Conservation (phyloP, 345 rosid genomes). For the Arabidopsis suecica region DNA sequence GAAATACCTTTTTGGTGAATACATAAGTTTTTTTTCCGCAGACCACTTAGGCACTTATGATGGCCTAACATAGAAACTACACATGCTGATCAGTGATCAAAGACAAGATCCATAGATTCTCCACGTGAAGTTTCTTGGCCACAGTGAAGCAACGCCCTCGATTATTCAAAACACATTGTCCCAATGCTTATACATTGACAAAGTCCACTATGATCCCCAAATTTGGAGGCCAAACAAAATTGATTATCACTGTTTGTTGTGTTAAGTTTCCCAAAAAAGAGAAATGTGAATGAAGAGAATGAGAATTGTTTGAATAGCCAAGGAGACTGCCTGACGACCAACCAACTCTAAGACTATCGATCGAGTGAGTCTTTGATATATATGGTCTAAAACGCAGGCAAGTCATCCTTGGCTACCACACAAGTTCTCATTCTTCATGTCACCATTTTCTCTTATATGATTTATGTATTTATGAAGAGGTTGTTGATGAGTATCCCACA, state of each 20-base stretch:
- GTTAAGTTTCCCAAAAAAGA: background rate
- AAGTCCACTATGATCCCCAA: constrained; percentile 19
- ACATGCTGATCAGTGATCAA: constrained; percentile 31
- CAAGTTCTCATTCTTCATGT: constrained; percentile 40
- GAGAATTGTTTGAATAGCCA: constrained; percentile 44
- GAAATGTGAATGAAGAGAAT: constrained; percentile 41
- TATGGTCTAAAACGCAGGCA: constrained; percentile 39
- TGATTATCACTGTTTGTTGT: background rate
- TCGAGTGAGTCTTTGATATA: constrained; percentile 12
- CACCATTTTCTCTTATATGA: constrained; percentile 17
- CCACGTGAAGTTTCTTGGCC: constrained; percentile 44
- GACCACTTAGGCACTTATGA: background rate
- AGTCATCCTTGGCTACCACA: constrained; percentile 49
- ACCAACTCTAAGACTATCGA: constrained; percentile 24
- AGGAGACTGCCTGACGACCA: constrained; percentile 44
- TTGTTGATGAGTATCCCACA: constrained; percentile 14
- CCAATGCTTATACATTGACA: constrained; percentile 33
- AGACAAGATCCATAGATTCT: constrained; percentile 40
- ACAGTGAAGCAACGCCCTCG: constrained; percentile 33
- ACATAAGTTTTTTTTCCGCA: background rate
- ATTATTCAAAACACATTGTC: constrained; percentile 20
- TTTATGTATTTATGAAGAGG: constrained; percentile 1
- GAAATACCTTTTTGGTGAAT: background rate
- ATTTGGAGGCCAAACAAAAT: background rate
- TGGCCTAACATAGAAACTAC: constrained; percentile 23